Evolutionary conservation across 2,329 filamentous ascomycete species (phyloP), one percentile per base, ranked within the genome.

Genomic region (Spiromastix sp.): DNA sequence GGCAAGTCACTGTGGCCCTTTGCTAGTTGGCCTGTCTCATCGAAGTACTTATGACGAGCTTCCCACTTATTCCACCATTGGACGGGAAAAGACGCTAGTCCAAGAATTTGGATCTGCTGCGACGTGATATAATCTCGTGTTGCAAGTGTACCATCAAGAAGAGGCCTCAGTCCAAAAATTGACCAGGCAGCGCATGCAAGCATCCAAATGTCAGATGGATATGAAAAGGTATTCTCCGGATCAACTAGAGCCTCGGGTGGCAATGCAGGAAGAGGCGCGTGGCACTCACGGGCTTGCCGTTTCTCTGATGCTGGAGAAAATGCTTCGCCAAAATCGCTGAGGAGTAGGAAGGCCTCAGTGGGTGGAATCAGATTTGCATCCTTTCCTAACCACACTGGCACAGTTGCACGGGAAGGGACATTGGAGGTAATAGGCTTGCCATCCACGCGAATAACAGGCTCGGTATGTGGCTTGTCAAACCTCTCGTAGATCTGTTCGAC

Each of bases 101-200:
- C 42, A 3, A 46, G 33, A 2, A 41, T 30, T 38, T 47, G 39
- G 26, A 46, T 31, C 22, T 42, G 36, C 28, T 42, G 38, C 12
- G 36, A 33, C 2, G 29, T 21, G 1, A 48, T 21, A 8, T 48
- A 40, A 38, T 48, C 42, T 3, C 11, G 24, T 5, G 39, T 41
- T 1, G 19, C 35, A 16, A 37, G 35, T 11, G 39, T 37, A 8
- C 12, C 36, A 19, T 37, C 39, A 18, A 48, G 45, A 24, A 47
- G 39, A 0, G 40, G 27, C 22, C 42, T 36, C 5, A 36, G 30
- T 3, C 44, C 47, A 9, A 61, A 36, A 3, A 59, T 39, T 21
- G 41, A 48, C 38, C 48, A 60, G 12, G 59, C 51, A 0, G 43
- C 31, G 32, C 54, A 59, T 1, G 45, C 48, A 3, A 60, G 46